Conservation (phyloP, 768 basidiomycete species). For the Lactarius evosmus region DNA sequence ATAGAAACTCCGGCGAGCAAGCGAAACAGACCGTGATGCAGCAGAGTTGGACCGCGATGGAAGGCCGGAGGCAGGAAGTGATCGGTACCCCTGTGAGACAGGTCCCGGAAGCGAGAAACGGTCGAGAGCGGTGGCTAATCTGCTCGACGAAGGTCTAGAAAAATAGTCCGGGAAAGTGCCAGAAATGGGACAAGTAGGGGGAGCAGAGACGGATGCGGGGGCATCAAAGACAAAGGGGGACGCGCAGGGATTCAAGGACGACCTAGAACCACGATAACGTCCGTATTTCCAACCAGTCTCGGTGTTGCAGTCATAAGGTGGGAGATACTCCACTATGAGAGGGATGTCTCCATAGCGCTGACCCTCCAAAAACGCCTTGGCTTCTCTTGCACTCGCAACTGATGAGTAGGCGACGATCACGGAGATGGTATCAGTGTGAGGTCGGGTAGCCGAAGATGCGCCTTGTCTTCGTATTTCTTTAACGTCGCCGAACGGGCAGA, state of each 20-base stretch:
- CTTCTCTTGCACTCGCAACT: conserved; percentile 56
- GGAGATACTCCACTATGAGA: conserved; percentile 40
- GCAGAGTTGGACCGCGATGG: conserved; percentile 27
- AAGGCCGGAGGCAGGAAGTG: conserved; percentile 22
- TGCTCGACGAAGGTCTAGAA: conserved; percentile 3
- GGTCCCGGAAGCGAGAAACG: background rate
- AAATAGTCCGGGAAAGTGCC: conserved; percentile 22
- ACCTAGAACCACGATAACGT: conserved; percentile 29
- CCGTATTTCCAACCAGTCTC: conserved; percentile 15
- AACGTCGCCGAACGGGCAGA: conserved; percentile 68
- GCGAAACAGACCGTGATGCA: conserved; percentile 17
- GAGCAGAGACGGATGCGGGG: conserved; percentile 20
- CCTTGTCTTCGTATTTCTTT: conserved; percentile 55
- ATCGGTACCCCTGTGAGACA: conserved; percentile 1
- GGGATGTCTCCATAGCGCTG: conserved; percentile 56
- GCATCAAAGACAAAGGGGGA: conserved; percentile 32
- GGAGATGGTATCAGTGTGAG: conserved; percentile 43
- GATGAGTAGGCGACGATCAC: conserved; percentile 64
- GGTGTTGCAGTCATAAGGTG: conserved; percentile 15
- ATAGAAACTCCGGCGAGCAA: background rate
- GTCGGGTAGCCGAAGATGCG: conserved; percentile 32
- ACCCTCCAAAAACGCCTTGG: conserved; percentile 55
- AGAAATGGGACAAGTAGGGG: conserved; percentile 23
- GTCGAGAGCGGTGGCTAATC: background rate
- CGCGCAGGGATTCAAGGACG: conserved; percentile 36